phyloP scores from a whole-genome alignment of 2,329 filamentous ascomycete species.

The Apiospora aurea region DNA sequence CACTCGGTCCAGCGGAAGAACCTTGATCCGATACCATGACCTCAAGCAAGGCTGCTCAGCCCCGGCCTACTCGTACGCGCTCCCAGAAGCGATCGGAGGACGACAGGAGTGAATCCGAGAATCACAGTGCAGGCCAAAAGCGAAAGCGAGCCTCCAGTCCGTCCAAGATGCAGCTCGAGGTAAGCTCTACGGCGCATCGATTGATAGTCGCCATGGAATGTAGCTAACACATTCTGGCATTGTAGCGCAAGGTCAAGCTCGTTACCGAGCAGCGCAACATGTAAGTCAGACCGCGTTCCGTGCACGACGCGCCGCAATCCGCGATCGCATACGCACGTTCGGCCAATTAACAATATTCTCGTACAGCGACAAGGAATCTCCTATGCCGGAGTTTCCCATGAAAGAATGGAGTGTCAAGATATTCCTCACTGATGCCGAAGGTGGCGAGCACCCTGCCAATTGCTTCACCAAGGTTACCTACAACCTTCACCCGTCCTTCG shows the following conservation, averaged over 20 bases:
- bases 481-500: constrained; percentile 93
- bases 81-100: constrained; percentile 1
- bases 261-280: constrained; percentile 90
- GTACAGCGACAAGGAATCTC: constrained; percentile 77
- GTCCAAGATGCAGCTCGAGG: constrained; percentile 39
- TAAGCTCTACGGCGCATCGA: constrained; percentile 26
- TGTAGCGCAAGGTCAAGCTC: constrained; percentile 89
- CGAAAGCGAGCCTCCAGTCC: constrained; percentile 18
- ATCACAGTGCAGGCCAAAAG: background rate
- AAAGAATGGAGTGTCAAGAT: constrained; percentile 90
- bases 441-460: constrained; percentile 81
- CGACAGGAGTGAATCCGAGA: constrained; percentile 12
- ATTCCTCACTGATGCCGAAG: constrained; percentile 83
- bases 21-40: constrained; percentile 7
- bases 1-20: background rate
- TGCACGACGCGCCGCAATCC: constrained; percentile 27
- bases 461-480: constrained; percentile 94
- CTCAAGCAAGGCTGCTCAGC: constrained; percentile 14
- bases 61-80: constrained; percentile 4
- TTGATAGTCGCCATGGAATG: constrained; percentile 14
- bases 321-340: constrained; percentile 30
- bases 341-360: constrained; percentile 29
- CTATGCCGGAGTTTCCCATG: constrained; percentile 89
- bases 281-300: constrained; percentile 60
- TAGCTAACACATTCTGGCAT: constrained; percentile 33